Percentiles rank a stretch among this genome's conserved stretches.
These are phyloP conservation scores for Dianthus caryophyllus DNA, from an alignment of 148 eudicot species.

Conservation along the genomic window DNA sequence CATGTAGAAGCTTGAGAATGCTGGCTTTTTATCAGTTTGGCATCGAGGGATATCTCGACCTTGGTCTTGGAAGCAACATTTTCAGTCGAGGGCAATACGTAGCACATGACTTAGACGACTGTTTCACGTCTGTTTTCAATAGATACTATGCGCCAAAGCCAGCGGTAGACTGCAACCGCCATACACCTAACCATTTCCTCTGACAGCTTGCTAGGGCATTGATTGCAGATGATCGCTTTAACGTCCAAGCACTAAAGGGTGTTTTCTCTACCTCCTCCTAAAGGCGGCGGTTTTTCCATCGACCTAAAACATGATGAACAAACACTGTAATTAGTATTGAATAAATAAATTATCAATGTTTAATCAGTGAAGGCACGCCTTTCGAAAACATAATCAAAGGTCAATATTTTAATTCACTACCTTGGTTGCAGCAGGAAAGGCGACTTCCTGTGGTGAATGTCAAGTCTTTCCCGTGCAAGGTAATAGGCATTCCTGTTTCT, in stretches of 20 bases:
- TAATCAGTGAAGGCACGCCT: too few relatives aligned
- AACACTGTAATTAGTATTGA: background rate
- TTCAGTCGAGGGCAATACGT: conserved; percentile 36
- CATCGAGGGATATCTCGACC: conserved; percentile 71
- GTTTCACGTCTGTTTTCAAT: conserved; percentile 33
- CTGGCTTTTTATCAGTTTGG: conserved; percentile 62
- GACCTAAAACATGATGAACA: conserved; percentile 30
- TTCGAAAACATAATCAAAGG: background rate
- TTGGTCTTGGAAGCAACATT: conserved; percentile 37
- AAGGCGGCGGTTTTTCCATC: conserved; percentile 37
- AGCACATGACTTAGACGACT: conserved; percentile 34
- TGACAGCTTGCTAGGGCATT: conserved; percentile 81
- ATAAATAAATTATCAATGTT: too few relatives aligned
- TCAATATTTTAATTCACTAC: conserved; percentile 27
- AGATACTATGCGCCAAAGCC: conserved; percentile 53
- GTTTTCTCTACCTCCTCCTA: conserved; percentile 35
- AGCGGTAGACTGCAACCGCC: conserved; percentile 87
- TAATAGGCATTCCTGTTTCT: conserved; percentile 49
- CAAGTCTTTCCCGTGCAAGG: conserved; percentile 34
- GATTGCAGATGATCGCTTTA: conserved; percentile 82
- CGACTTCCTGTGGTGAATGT: conserved; percentile 37
- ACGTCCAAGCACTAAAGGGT: conserved; percentile 41
- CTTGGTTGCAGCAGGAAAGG: conserved; percentile 38
- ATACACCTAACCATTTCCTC: conserved; percentile 93
- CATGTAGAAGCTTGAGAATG: conserved; percentile 73